Conservation (phyloP, 2,329 filamentous ascomycete genomes). For the Fusarium palustre region DNA sequence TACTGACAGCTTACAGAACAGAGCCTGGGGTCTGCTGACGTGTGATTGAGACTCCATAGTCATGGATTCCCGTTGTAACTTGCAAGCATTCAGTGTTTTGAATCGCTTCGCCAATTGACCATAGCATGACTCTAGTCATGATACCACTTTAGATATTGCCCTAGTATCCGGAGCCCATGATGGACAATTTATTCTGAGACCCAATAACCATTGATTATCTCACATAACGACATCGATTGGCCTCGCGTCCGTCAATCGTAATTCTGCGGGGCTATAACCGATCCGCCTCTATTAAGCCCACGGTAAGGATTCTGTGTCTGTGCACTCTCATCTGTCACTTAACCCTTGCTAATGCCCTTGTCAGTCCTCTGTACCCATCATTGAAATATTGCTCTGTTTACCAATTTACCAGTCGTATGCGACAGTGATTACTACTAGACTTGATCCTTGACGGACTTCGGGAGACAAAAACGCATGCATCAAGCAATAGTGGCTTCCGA, state of each 20-base stretch:
- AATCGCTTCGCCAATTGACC: constrained; percentile 7
- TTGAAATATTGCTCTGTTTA: constrained; percentile 18
- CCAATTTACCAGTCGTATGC: constrained; percentile 6
- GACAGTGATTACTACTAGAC: constrained; percentile 27
- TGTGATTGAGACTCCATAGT: neutral
- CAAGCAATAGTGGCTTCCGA: constrained; percentile 31
- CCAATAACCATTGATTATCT: constrained; percentile 44
- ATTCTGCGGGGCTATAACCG: constrained; percentile 43
- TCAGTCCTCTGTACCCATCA: constrained; percentile 11
- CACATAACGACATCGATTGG: constrained; percentile 45
- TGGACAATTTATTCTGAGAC: constrained; percentile 41
- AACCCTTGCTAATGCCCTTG: constrained; percentile 21
- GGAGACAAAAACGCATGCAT: constrained; percentile 34
- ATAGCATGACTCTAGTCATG: constrained; percentile 7
- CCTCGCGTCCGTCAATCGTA: constrained; percentile 46
- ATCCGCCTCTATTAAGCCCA: constrained; percentile 31
- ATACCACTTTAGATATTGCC: constrained; percentile 6
- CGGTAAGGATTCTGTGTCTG: constrained; percentile 24
- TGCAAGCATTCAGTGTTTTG: neutral
- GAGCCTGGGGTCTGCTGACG: constrained; percentile 8
- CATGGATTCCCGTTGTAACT: neutral
- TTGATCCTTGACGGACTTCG: constrained; percentile 28
- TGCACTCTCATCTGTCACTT: constrained; percentile 15
- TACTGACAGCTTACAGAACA: constrained; percentile 12
- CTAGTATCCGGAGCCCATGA: constrained; percentile 21